A percentile compares a stretch with the other conserved stretches of the same genome.
Conservation (phyloP, 331 rosid species). For the Saraca asoca region DNA sequence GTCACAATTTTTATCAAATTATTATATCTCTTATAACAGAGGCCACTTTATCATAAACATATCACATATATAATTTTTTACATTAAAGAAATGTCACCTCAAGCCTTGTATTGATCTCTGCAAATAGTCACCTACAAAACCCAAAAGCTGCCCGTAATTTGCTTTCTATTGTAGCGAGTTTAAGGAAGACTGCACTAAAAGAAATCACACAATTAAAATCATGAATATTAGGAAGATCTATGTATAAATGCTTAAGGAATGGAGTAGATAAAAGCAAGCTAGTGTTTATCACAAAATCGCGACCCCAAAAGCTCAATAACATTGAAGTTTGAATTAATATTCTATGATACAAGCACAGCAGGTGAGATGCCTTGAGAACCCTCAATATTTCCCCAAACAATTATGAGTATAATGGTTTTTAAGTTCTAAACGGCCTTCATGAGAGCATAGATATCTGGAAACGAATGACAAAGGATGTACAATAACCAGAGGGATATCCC, state of each 20-base stretch:
- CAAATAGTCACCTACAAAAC: neutral
- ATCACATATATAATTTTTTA: too few relatives aligned
- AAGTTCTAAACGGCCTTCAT: conserved; percentile 38
- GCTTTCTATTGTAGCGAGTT: neutral
- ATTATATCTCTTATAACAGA: too few relatives aligned
- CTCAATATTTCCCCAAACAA: conserved; percentile 39
- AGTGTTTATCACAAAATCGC: conserved; percentile 22
- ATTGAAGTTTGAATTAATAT: conserved; percentile 16
- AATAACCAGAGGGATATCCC: conserved; percentile 40
- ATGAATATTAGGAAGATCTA: neutral
- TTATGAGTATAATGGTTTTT: conserved; percentile 26
- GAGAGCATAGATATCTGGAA: conserved; percentile 34
- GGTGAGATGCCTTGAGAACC: conserved; percentile 26
- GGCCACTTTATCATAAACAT: too few relatives aligned
- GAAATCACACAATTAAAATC: neutral
- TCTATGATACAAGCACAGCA: conserved; percentile 28
- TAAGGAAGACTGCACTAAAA: neutral
- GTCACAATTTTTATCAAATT: too few relatives aligned
- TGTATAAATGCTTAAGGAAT: neutral
- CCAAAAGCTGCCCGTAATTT: neutral
- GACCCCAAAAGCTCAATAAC: conserved; percentile 35
- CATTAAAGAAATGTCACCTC: too few relatives aligned
- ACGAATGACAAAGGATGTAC: conserved; percentile 54
- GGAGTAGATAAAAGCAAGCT: neutral
- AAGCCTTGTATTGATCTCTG: neutral